Evolutionary conservation across 257 asterid species (phyloP), one percentile per base, ranked within the genome.

Genomic region (Mentha longifolia): DNA sequence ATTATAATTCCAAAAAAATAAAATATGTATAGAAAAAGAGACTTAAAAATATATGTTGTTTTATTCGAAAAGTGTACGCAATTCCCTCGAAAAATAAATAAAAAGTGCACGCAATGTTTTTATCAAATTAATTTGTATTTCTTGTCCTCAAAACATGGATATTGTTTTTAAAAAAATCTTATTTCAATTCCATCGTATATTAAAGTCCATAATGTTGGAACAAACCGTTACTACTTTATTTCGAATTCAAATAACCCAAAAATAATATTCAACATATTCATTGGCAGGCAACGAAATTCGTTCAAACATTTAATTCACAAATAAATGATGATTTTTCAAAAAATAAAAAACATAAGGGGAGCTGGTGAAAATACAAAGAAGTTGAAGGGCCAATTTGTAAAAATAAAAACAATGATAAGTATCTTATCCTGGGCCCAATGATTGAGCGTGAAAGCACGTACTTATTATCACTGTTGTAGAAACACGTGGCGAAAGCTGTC

Each of bases 401-500:
- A 15, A 9, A 66, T 52, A 55, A 28, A 2, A 28, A 28, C 2
- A 47, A 47, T 60, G 25, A 47, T 49, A 74, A 65, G 62, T 59
- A 30, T 30, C 9, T 16, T 35, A 45, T 75, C 22, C 14, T 60
- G 16, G 17, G 65, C 64, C 37, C 19, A 58, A 76, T 70, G 43
- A 64, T 71, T 57, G 73, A 28, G 76, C 73, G 76, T 76, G 80
- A 55, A 45, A 57, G 73, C 76, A 76, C 70, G 74, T 64, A 71
- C 65, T 64, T 56, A 61, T 64, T 56, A 61, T 52, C 72, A 28
- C 14, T 61, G 67, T 13, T 19, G 41, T 37, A 56, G 17, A 8
- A 22, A 76, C 77, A 70, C 77, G 74, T 65, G 77, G 80, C 73
- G 2, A 7, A 56, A 58, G 70, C 42, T 71, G 65, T 71, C 65